Evolutionary conservation across 768 basidiomycete genomes (phyloP).

Genomic region (Gyrodon lividus): DNA sequence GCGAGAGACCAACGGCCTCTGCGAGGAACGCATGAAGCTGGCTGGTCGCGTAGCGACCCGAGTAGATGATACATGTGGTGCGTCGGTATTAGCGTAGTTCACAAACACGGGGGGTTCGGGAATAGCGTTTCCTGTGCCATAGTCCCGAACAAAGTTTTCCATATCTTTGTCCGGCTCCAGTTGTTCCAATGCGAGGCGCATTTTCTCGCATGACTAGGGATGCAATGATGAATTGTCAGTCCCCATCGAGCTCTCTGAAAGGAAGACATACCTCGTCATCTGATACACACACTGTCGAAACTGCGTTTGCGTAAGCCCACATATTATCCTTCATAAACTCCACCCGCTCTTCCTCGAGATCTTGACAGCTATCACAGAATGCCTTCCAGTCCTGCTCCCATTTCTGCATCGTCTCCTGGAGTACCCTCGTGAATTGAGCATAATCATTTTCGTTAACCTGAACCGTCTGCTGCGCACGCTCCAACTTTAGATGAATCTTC

Average conservation of each 20-base stretch:
- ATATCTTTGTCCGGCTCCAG: slow-evolving; percentile 87
- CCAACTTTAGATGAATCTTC: slow-evolving; percentile 82
- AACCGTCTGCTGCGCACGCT: slow-evolving; percentile 86
- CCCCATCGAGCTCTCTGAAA: background rate
- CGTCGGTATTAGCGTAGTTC: slow-evolving; percentile 71
- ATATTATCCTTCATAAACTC: slow-evolving; percentile 94
- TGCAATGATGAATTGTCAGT: background rate
- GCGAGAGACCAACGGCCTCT: slow-evolving; percentile 30
- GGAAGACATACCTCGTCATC: slow-evolving; percentile 81
- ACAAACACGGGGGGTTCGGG: slow-evolving; percentile 87
- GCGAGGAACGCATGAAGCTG: slow-evolving; percentile 46
- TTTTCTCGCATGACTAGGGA: slow-evolving; percentile 82
- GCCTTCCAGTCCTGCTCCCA: slow-evolving; percentile 95
- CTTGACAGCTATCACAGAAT: slow-evolving; percentile 94
- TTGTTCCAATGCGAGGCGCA: slow-evolving; percentile 83
- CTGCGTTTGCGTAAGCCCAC: slow-evolving; percentile 94
- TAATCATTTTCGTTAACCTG: slow-evolving; percentile 91
- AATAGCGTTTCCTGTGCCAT: slow-evolving; percentile 85
- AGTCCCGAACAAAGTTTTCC: slow-evolving; percentile 83
- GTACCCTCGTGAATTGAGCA: slow-evolving; percentile 75
- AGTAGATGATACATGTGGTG: slow-evolving; percentile 58
- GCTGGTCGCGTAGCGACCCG: slow-evolving; percentile 58
- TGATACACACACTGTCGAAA: slow-evolving; percentile 92
- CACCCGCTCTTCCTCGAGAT: slow-evolving; percentile 92
- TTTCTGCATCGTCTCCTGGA: slow-evolving; percentile 74